Evolutionary conservation across 179 eudicot genomes (phyloP).

Genomic region (Silene vulgaris): DNA sequence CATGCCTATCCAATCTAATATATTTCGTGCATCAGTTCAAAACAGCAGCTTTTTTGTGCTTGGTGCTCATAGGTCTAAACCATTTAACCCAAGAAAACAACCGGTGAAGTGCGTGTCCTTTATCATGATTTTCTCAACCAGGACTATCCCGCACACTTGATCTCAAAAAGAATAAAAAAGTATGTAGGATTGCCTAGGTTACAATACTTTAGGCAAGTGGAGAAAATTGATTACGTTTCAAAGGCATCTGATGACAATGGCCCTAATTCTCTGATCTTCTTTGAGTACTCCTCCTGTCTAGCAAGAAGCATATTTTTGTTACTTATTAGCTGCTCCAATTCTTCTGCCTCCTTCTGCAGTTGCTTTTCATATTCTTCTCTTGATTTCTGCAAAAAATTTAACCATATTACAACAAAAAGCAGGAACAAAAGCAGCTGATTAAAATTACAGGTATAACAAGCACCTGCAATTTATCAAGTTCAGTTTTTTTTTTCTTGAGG

Average conservation of each 20-base stretch:
- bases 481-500: slow-evolving; percentile 59
- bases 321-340: slow-evolving; percentile 72
- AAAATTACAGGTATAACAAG: background rate
- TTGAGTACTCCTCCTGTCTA: slow-evolving; percentile 82
- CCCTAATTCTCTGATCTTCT: slow-evolving; percentile 93
- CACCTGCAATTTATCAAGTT: slow-evolving; percentile 71
- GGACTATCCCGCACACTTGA: background rate
- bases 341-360: slow-evolving; percentile 81
- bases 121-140: background rate
- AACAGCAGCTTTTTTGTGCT: background rate
- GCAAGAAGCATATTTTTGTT: slow-evolving; percentile 71
- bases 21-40: background rate
- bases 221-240: slow-evolving; percentile 54
- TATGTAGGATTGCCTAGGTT: background rate
- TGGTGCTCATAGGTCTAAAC: background rate
- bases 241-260: slow-evolving; percentile 86
- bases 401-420: slow-evolving; percentile 16
- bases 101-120: background rate
- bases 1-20: background rate
- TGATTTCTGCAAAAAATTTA: slow-evolving; percentile 25
- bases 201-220: slow-evolving; percentile 4
- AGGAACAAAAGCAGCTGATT: slow-evolving; percentile 17
- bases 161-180: background rate
- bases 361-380: slow-evolving; percentile 57
- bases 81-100: slow-evolving; percentile 1